Base-by-base conservation (phyloP, 176 grass and related monocot species). In the Olyra latifolia region DNA sequence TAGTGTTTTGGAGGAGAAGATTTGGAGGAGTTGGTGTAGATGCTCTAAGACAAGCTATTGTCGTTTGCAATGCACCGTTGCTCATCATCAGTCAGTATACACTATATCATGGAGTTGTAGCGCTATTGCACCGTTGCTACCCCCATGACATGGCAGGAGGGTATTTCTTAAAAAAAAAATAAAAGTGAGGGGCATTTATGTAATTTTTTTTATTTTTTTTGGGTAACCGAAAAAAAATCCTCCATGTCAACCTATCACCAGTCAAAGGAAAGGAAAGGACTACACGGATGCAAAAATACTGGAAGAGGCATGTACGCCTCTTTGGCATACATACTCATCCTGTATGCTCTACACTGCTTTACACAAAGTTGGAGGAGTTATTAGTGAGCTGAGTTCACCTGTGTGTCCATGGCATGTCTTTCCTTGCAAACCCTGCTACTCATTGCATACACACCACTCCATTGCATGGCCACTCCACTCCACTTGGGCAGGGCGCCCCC, bases 401-500 rank as follows among this genome's bases (percentile, higher is more conserved):
- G 32, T 35, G 49, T 29, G 23, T 71, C 61, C 84, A 68, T 65
- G 73, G 20, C 66, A 29, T 66, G 47, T 19, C 49, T 80, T 84
- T 80, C 35, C 1, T 59, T 40, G 58, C 46, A 65, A 49, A 46
- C 61, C 2, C 45, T 53, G 10, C 66, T 49, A 77, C 72, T 82
- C 85, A 78, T 76, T 62, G 19, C 72, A 47, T 15, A 54, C 32
- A 49, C 24, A 35, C 41, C 40, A 80, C 71, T 82, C 78, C 78
- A 86, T 85, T 77, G 57, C 77, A 63, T 66, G 76, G 86, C 56
- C 62, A 50, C 62, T 78, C 24, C 46, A 9, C 35, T 85, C n/a
- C n/a, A n/a, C n/a, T n/a, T 72, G 87, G 87, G 83, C 87, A 86
- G 87, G 78, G 83, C 7, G 82, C 72, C 82, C 58, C 29, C 73